Conservation (phyloP, 1,139 yeast species). For the Taphrina wiesneri region DNA sequence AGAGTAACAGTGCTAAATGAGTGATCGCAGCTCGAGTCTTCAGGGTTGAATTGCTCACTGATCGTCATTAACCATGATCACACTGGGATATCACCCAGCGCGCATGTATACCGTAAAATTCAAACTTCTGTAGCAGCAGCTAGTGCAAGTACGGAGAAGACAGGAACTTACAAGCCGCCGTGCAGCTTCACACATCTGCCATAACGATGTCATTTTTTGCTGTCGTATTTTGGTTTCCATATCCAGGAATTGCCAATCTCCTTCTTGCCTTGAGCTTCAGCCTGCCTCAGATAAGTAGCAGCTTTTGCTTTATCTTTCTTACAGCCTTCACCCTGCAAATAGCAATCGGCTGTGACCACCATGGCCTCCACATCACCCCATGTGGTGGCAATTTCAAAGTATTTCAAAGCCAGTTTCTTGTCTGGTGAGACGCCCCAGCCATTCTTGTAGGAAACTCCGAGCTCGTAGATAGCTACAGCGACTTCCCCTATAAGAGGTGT, state of each 20-base stretch:
- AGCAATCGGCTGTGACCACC: slow-evolving; percentile 72
- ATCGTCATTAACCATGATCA: no score
- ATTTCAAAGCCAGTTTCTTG: slow-evolving; percentile 60
- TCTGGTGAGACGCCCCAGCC: slow-evolving; percentile 63
- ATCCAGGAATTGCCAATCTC: slow-evolving; percentile 77
- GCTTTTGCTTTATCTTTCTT: slow-evolving; percentile 66
- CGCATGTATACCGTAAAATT: no score
- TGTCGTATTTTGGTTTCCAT: slow-evolving; percentile 65
- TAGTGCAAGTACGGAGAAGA: no score
- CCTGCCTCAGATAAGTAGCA: slow-evolving; percentile 69
- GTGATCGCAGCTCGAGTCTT: no score
- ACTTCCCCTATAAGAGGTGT: slow-evolving; percentile 41
- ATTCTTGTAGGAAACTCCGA: slow-evolving; percentile 61
- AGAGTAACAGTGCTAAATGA: no score
- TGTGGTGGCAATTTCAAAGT: slow-evolving; percentile 66
- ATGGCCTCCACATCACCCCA: slow-evolving; percentile 71
- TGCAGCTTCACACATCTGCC: background rate
- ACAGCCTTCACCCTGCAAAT: slow-evolving; percentile 55
- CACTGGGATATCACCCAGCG: no score
- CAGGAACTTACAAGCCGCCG: no score
- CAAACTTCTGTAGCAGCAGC: no score
- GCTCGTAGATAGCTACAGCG: slow-evolving; percentile 55
- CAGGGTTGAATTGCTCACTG: no score
- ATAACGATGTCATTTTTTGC: background rate
- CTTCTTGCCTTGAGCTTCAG: slow-evolving; percentile 64